Conservation (phyloP, 1,284 basidiomycete genomes). For the Mycena sp. region DNA sequence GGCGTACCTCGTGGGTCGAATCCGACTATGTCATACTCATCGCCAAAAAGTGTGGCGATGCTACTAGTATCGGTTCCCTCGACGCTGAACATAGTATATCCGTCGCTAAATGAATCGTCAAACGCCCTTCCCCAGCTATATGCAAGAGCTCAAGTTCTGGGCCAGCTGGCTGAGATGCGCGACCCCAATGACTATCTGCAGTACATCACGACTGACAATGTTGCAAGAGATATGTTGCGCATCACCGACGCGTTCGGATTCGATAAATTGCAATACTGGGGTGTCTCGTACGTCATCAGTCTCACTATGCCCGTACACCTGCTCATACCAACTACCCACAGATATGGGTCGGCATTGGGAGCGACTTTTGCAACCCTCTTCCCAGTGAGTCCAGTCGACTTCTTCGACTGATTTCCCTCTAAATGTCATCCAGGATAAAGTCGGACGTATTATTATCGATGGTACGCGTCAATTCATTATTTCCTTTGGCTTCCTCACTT, state of each 20-base stretch:
- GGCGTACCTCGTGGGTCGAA: too few relatives aligned
- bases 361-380: slow-evolving; percentile 33
- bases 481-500: background rate
- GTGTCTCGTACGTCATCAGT: slow-evolving; percentile 19
- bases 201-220: slow-evolving; percentile 20
- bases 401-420: background rate
- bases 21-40: too few relatives aligned
- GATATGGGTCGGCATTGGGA: slow-evolving; percentile 33
- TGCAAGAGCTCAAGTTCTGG: slow-evolving; percentile 8
- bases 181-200: background rate
- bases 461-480: slow-evolving; percentile 25
- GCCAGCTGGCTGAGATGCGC: slow-evolving; percentile 1
- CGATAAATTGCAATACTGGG: slow-evolving; percentile 17
- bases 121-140: slow-evolving; percentile 3
- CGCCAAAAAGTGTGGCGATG: too few relatives aligned
- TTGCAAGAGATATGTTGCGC: slow-evolving; percentile 13
- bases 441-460: slow-evolving; percentile 31
- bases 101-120: slow-evolving; percentile 40
- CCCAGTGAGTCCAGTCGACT: slow-evolving; percentile 20
- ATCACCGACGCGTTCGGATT: slow-evolving; percentile 15
- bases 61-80: too few relatives aligned
- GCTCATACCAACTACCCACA: background rate
- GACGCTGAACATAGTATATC: background rate
- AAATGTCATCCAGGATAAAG: slow-evolving; percentile 25
- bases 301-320: background rate